A percentile compares a stretch with the other conserved stretches of the same genome.
Evolutionary conservation across 2,329 filamentous ascomycete species (phyloP).

Genomic region (Zalaria obscura): DNA sequence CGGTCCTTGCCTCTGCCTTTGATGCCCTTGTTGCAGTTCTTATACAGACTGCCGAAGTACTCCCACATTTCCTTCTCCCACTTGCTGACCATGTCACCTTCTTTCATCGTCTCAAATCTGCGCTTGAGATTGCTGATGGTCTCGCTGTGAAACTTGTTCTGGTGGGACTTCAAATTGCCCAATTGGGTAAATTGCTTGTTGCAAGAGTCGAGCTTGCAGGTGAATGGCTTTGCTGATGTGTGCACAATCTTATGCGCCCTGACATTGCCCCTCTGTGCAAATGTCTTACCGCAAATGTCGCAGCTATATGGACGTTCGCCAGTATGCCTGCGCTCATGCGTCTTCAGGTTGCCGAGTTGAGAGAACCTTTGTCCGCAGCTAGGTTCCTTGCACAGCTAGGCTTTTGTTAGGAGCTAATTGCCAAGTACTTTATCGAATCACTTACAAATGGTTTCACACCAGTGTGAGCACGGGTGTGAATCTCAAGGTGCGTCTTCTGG

Average conservation of each 20-base stretch:
- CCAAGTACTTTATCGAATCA: slow-evolving; percentile 9
- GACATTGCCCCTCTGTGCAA: slow-evolving; percentile 76
- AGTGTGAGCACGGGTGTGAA: slow-evolving; percentile 77
- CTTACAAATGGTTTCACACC: slow-evolving; percentile 82
- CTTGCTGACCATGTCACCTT: slow-evolving; percentile 47
- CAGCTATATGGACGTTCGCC: slow-evolving; percentile 77
- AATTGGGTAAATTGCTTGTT: slow-evolving; percentile 79
- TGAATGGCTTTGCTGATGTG: slow-evolving; percentile 60
- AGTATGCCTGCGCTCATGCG: slow-evolving; percentile 75
- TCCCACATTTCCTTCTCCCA: slow-evolving; percentile 67
- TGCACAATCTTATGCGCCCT: slow-evolving; percentile 74
- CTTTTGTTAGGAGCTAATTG: slow-evolving; percentile 6
- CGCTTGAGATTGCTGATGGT: slow-evolving; percentile 55
- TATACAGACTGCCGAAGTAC: slow-evolving; percentile 81
- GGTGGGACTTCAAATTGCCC: slow-evolving; percentile 89
- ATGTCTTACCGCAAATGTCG: slow-evolving; percentile 64
- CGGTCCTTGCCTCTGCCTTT: slow-evolving; percentile 86
- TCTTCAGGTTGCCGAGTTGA: slow-evolving; percentile 84
- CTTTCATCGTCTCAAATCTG: slow-evolving; percentile 52
- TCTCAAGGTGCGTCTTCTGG: slow-evolving; percentile 87
- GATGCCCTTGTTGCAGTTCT: slow-evolving; percentile 97
- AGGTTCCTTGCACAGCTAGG: slow-evolving; percentile 50
- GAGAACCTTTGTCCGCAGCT: slow-evolving; percentile 71
- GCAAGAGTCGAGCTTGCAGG: slow-evolving; percentile 71
- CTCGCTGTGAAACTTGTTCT: slow-evolving; percentile 83